Evolutionary conservation across 2,329 filamentous ascomycete genomes (phyloP).

Genomic region (Allantophomopsis lycopodina): DNA sequence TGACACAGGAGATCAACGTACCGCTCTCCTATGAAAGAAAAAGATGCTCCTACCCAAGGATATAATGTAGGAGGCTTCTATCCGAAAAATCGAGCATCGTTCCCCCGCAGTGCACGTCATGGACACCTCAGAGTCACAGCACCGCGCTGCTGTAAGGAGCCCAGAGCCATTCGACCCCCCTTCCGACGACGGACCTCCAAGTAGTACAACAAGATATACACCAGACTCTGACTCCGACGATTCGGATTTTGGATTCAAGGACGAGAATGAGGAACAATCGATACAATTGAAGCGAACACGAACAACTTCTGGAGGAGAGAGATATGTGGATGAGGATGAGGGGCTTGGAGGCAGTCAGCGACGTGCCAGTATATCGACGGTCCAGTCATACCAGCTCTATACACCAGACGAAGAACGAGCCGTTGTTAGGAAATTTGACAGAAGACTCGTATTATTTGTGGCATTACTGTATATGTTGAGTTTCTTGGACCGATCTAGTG

Average conservation of each 20-base stretch:
- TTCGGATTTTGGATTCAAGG: slow-evolving; percentile 7
- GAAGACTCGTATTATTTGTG: slow-evolving; percentile 65
- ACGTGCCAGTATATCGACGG: slow-evolving; percentile 14
- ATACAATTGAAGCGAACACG: slow-evolving; percentile 7
- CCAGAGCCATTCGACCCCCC: no score
- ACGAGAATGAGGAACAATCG: slow-evolving; percentile 7
- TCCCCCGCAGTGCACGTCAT: no score
- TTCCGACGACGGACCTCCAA: not conserved
- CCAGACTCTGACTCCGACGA: slow-evolving; percentile 14
- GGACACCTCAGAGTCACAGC: no score
- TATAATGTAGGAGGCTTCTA: no score
- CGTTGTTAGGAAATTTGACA: slow-evolving; percentile 65
- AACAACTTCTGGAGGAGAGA: slow-evolving; percentile 4
- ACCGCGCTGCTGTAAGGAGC: no score
- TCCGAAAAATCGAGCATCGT: no score
- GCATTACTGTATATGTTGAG: slow-evolving; percentile 72
- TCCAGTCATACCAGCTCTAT: slow-evolving; percentile 34
- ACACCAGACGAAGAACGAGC: slow-evolving; percentile 57
- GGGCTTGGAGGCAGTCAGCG: slow-evolving; percentile 6
- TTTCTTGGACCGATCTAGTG: slow-evolving; percentile 79
- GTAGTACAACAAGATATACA: slow-evolving; percentile 9
- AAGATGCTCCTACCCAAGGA: no score
- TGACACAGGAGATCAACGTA: no score
- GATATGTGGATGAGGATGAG: slow-evolving; percentile 3
- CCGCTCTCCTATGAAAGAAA: no score